Conservation (phyloP, 2,329 filamentous ascomycete genomes). For the Orbilia blumenaviensis region DNA sequence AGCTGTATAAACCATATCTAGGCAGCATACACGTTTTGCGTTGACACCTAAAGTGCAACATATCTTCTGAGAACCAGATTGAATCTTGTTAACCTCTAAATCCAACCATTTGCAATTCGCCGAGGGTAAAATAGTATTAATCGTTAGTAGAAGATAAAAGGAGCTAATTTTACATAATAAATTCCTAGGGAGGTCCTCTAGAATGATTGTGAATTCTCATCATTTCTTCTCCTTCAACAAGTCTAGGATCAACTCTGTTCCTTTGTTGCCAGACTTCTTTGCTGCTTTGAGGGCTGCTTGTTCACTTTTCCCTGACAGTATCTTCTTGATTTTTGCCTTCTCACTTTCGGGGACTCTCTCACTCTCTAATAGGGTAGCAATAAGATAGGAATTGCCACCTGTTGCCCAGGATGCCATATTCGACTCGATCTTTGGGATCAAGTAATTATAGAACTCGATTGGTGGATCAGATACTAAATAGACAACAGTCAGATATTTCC, state of each 20-base stretch:
- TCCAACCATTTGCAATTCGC: not conserved
- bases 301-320: conserved; percentile 38
- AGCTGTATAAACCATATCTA: too few relatives aligned
- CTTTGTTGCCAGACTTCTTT: conserved; percentile 65
- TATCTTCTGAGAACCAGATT: not conserved
- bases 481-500: conserved; percentile 1
- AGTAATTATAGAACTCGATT: conserved; percentile 78
- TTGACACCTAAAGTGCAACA: not conserved
- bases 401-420: conserved; percentile 84
- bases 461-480: conserved; percentile 77
- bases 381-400: conserved; percentile 83
- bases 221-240: conserved; percentile 36
- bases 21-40: too few relatives aligned
- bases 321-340: conserved; percentile 64
- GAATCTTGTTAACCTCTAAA: not conserved
- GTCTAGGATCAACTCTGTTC: conserved; percentile 39
- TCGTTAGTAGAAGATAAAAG: not conserved
- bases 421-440: conserved; percentile 83
- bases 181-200: too few relatives aligned
- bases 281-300: conserved; percentile 71
- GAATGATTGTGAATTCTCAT: too few relatives aligned
- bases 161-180: not conserved
- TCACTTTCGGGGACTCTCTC: conserved; percentile 72
- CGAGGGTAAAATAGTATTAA: not conserved
- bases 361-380: conserved; percentile 77